Evolutionary conservation across 2,329 filamentous ascomycete genomes (phyloP), one percentile per base, ranked within the genome.

Genomic region (Saccharata proteae): DNA sequence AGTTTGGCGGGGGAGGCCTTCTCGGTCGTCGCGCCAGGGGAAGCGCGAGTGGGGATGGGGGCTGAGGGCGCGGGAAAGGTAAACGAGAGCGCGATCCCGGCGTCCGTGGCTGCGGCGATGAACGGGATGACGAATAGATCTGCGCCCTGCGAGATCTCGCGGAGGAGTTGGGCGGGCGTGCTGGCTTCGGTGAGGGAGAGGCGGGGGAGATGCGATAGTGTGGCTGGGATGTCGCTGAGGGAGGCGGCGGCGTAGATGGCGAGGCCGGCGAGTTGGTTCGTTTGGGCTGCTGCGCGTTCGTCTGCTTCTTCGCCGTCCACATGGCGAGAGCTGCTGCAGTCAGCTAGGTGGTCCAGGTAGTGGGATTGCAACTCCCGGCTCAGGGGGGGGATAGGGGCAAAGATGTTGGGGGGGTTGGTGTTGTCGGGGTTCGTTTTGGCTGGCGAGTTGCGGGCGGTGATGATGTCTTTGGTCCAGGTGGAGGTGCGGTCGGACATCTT

Each of bases 401-500:
- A 74, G 19, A 74, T 62, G 5, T 30, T 10, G 24, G 13, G 13
- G 26, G 38, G 38, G 38, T 44, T 55, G 17, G 7, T 19, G n/a
- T 15, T 26, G 15, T 18, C 16, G 11, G 35, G 34, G 11, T 39
- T 46, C 14, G 33, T 30, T 19, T 46, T 35, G 13, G 55, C 50
- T 2, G 52, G 29, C 3, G 49, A 34, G 9, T 22, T 14, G 9
- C 27, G 18, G 15, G 34, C 55, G 11, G 59, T 56, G 20, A 85
- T 62, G 30, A 84, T 73, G 39, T 80, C 71, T 15, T 73, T 69
- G 12, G 88, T 63, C 83, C 85, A 96, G 21, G 71, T 69, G 49
- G 90, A 80, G 1, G 83, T 93, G 35, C 88, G 69, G 47, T 90
- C 84, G 15, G 75, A 77, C 76, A 93, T 94, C 47, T 82, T 85